A percentile compares a stretch with the other conserved stretches of the same genome.
These are phyloP conservation scores for Rosellinia necatrix DNA, from an alignment of 2,329 filamentous ascomycete species.

Conservation along the genomic window DNA sequence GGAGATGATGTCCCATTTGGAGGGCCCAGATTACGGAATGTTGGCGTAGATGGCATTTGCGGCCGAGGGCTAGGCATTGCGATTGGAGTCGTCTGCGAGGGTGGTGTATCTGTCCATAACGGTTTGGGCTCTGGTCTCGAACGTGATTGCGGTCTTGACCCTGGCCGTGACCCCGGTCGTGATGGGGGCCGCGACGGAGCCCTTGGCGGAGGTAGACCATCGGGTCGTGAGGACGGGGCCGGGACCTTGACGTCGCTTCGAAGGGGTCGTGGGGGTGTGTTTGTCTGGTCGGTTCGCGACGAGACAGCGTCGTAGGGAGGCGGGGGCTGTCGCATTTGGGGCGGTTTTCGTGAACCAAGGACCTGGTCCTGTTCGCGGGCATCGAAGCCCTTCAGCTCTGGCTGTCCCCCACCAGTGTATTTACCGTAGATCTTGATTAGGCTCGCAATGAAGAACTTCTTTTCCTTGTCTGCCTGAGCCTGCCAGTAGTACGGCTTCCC, in stretches of 20 bases:
- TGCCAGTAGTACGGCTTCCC: constrained; percentile 98
- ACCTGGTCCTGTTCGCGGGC: constrained; percentile 77
- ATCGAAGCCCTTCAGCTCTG: constrained; percentile 82
- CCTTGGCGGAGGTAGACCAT: constrained; percentile 29
- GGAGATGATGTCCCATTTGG: constrained; percentile 54
- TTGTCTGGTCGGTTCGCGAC: constrained; percentile 22
- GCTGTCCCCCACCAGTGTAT: constrained; percentile 85
- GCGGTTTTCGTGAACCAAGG: constrained; percentile 59
- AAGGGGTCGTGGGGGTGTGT: constrained; percentile 31
- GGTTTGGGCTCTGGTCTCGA: constrained; percentile 30
- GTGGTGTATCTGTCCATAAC: constrained; percentile 22
- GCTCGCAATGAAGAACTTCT: constrained; percentile 97
- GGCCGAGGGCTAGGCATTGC: constrained; percentile 30
- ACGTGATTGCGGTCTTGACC: constrained; percentile 26
- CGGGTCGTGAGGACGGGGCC: constrained; percentile 26
- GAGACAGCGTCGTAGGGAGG: constrained; percentile 34
- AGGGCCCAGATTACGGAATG: constrained; percentile 41
- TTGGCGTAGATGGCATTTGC: constrained; percentile 35
- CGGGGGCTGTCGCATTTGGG: constrained; percentile 37
- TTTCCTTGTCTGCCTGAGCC: constrained; percentile 90
- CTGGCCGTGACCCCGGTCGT: constrained; percentile 29
- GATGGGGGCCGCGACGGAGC: constrained; percentile 28
- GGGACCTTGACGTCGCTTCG: constrained; percentile 21
- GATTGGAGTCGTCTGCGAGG: constrained; percentile 9
- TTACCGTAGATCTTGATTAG: constrained; percentile 96